Base-by-base conservation (phyloP, 208 protist genomes). In the Novymonas esmeraldas region DNA sequence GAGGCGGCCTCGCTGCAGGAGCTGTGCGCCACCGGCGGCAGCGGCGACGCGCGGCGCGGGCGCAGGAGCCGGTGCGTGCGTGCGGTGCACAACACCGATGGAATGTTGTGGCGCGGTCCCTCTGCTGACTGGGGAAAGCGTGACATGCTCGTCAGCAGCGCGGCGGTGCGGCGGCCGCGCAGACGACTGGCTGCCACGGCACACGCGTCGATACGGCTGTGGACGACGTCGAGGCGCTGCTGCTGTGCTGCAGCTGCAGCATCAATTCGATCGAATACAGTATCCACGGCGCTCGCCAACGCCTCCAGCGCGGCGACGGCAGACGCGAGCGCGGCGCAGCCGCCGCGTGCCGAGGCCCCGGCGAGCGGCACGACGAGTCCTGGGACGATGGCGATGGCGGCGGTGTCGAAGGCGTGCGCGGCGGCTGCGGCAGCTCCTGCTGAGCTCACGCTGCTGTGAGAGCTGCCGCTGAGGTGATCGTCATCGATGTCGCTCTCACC, bases 361-460 rank as follows among this genome's bases (percentile, higher is more conserved):
- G 31, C 41, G 56, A 70, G 67, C 2, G 76, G 76, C 14, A 76
- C 76, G 2, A 76, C 66, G 16, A 82, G 46, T n/a, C 67, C 62
- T 14, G 62, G 58, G 5, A 68, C 24, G 0, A n/a, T 18, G 11
- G 69, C 69, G 42, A 74, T 67, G 38, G 59, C 22, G 1, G 69
- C 69, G 0, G 48, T 48, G 69, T 76, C 70, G 63, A 55, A 64
- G 2, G 60, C 63, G 24, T 44, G 24, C 5, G 63, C 63, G 18
- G 14, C 2, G 4, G 31, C 28, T 33, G 48, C 69, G 16, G 69
- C 69, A 9, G 69, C 69, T 18, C 14, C 24, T 0, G 60, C 29
- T 1, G 69, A 52, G 61, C 41, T 45, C 14, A 68, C 31, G 31
- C 60, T 74, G 60, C 69, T 74, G 56, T 28, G 36, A 6, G 28